Evolutionary conservation across 495 filamentous ascomycete species (phyloP), one percentile per base, ranked within the genome.

Genomic region (Chaetomium cochliodes): DNA sequence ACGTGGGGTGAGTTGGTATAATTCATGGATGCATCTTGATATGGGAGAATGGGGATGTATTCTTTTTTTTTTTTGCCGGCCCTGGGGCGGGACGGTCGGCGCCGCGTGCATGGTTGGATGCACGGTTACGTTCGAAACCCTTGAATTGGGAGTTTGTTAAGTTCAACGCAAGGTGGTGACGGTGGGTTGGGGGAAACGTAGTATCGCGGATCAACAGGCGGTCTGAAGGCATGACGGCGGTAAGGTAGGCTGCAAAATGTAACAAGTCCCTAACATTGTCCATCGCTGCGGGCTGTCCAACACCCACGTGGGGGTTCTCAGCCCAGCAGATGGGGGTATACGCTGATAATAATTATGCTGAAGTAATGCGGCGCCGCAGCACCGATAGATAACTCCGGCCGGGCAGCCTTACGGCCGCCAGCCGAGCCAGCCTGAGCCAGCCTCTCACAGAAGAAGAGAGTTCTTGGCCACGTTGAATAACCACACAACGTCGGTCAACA

Each of bases 401-500:
- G 2, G 41, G 13, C 15, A 44, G 41, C 41, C 41, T 44, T 44
- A 44, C 5, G 41, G 2, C 41, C 33, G 5, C 6, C 33, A 30
- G 28, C 28, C 28, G 2, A 3, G 39, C 41, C 13, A 18, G 41
- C 13, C 41, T 18, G 41, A 44, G 13, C 46, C 3, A 47, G 15
- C 44, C 47, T 18, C n/a, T 50, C 3, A 22, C 8, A 26, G 7
- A 90, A 60, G 90, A 73, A 96, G 74, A 23, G 90, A 86, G 65
- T 87, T 90, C 42, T 85, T 88, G 25, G 90, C 88, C 56, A 93
- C 86, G 53, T 85, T 87, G 56, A 96, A 78, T 64, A 97, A 76
- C 92, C 91, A 97, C 28, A 88, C 84, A 42, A 90, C 92, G 79
- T 96, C 92, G 64, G 88, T 84, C 92, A 90, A 96, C 11, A 84